phyloP scores from a whole-genome alignment of 2,329 filamentous ascomycete species.

The Verticillium alfalfae region DNA sequence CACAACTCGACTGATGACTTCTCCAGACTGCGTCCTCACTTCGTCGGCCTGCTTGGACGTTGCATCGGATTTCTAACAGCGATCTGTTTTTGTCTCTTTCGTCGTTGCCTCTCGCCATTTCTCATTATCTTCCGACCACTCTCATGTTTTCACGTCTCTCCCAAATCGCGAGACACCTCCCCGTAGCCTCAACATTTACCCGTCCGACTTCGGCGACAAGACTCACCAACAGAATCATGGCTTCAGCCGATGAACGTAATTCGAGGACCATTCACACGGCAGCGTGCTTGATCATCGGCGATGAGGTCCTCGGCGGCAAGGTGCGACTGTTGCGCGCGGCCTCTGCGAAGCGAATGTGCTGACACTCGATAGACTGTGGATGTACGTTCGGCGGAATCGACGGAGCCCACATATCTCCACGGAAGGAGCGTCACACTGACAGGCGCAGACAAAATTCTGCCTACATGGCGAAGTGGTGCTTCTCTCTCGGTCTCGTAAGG shows the following conservation, averaged over 20 bases:
- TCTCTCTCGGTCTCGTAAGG: slow-evolving; percentile 53
- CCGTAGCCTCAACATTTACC: slow-evolving; percentile 21
- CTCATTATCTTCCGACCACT: neutral
- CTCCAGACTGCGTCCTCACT: neutral
- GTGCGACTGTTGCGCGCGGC: slow-evolving; percentile 36
- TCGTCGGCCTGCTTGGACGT: neutral
- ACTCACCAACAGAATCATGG: slow-evolving; percentile 33
- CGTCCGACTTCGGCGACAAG: slow-evolving; percentile 18
- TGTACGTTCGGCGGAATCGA: slow-evolving; percentile 20
- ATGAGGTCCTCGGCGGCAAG: slow-evolving; percentile 94
- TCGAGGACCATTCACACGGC: slow-evolving; percentile 77
- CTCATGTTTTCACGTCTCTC: slow-evolving; percentile 72
- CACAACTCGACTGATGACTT: slow-evolving; percentile 1
- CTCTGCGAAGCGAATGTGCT: neutral
- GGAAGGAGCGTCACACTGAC: neutral
- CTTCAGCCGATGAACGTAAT: slow-evolving; percentile 46
- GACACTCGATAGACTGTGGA: slow-evolving; percentile 25
- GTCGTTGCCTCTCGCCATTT: neutral
- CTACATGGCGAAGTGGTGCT: slow-evolving; percentile 61
- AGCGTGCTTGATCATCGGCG: slow-evolving; percentile 91
- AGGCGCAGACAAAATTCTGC: slow-evolving; percentile 54
- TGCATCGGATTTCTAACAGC: neutral
- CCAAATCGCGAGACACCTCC: slow-evolving; percentile 67
- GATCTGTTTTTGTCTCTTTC: neutral
- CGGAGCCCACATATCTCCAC: slow-evolving; percentile 11